Evolutionary conservation across 176 grass and related monocot genomes (phyloP), one percentile per base, ranked within the genome.

Genomic region (Saccharum officinarum): DNA sequence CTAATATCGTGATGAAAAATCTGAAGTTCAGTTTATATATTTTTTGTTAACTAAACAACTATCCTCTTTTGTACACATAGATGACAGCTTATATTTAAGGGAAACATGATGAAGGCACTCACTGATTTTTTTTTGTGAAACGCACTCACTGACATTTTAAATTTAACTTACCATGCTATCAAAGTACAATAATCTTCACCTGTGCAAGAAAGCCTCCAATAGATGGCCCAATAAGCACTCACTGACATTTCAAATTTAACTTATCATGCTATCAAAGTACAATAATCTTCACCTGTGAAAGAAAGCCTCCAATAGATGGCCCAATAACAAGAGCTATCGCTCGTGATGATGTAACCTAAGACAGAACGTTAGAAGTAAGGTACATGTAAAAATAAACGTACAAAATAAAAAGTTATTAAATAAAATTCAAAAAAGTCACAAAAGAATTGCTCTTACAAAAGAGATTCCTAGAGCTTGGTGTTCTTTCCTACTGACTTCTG

Each of bases 151-250:
- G 46, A 49, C 4, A 49, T 49, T 49, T 15, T 12, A 16, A 49
- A 49, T 49, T 49, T 4, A 49, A 49, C 46, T 49, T 40, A 40
- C 8, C 39, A 59, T 30, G 0, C 38, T 12, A 86, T 39, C 6
- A 38, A 67, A 83, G 17, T 69, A 18, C 17, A 54, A 30, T 77
- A 10, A 42, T 69, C 1, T 73, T 57, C 76, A 94, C 92, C 87
- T 94, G 92, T 54, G 87, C 69, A 80, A 94, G 85, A 82, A 92
- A 94, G 57, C 92, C 92, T 80, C 92, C 92, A 45, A 94, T 86
- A 72, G 92, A 90, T 31, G 92, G 87, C 63, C 92, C 92, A 31
- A 95, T 26, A 84, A 95, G 16, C 50, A 18, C 47, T 49, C 46
- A 17, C 55, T 60, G 55, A 59, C 22, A n/a, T 59, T 59, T 59